Conservation (phyloP, 2,329 filamentous ascomycete genomes). For the Shiraia sp. region DNA sequence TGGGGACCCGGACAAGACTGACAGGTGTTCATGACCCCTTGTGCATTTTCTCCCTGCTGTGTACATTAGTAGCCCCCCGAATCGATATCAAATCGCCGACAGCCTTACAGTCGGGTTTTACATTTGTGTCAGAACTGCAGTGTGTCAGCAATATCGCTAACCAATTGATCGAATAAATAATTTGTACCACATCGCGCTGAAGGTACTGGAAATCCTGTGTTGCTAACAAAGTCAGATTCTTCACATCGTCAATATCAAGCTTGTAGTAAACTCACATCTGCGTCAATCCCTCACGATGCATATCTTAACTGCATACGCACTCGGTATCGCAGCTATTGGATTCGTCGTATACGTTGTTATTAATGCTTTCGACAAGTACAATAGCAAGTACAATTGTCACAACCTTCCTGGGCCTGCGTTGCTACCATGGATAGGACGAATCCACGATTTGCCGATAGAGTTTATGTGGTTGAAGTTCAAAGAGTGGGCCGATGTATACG, state of each 20-base stretch:
- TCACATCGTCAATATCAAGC: too few species aligned
- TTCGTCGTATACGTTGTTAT: slow-evolving; percentile 42
- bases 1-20: slow-evolving; percentile 28
- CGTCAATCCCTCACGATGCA: slow-evolving; percentile 45
- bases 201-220: too few species aligned
- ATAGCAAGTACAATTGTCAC: slow-evolving; percentile 39
- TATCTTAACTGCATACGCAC: slow-evolving; percentile 43
- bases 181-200: too few species aligned
- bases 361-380: slow-evolving; percentile 42
- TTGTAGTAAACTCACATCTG: too few species aligned
- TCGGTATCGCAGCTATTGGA: slow-evolving; percentile 43
- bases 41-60: slow-evolving; percentile 22
- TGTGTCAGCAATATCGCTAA: neutral
- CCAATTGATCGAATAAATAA: too few species aligned
- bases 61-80: slow-evolving; percentile 4
- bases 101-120: too few species aligned
- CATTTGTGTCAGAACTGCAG: slow-evolving; percentile 1
- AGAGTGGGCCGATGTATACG: slow-evolving; percentile 41
- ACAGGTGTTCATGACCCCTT: slow-evolving; percentile 2
- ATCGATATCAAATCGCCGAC: too few species aligned
- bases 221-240: too few species aligned
- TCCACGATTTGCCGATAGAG: slow-evolving; percentile 43
- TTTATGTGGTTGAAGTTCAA: slow-evolving; percentile 58
- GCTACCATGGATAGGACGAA: slow-evolving; percentile 41
- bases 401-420: slow-evolving; percentile 48